Conservation (phyloP, 805 yeast species). For the Candida fluviatilis region DNA sequence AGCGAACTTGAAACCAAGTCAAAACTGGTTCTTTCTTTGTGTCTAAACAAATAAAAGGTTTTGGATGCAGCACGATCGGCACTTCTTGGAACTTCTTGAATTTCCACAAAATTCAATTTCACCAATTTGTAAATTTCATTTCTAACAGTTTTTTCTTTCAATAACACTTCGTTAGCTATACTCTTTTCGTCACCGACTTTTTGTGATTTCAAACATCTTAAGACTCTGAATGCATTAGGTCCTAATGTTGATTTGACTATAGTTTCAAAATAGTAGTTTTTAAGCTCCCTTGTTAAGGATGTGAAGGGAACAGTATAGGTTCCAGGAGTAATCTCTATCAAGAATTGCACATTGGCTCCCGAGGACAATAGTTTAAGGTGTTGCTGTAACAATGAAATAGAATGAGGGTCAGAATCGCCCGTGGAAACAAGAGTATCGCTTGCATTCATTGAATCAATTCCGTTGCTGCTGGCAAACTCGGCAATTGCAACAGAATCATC, state of each 20-base stretch:
- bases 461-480: not conserved
- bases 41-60: constrained; percentile 78
- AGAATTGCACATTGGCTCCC: constrained; percentile 51
- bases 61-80: constrained; percentile 89
- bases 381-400: constrained; percentile 41
- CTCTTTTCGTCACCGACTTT: constrained; percentile 82
- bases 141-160: constrained; percentile 75
- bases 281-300: constrained; percentile 42
- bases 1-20: constrained; percentile 37
- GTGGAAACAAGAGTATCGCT: constrained; percentile 9
- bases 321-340: constrained; percentile 55
- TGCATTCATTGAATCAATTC: not conserved
- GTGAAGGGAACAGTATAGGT: constrained; percentile 60
- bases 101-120: constrained; percentile 68
- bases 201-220: constrained; percentile 69
- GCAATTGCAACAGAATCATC: constrained; percentile 18
- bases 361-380: constrained; percentile 68
- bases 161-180: constrained; percentile 67
- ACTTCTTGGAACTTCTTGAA: constrained; percentile 92
- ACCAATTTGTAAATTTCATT: constrained; percentile 64
- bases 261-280: constrained; percentile 51
- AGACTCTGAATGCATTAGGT: constrained; percentile 60
- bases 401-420: constrained; percentile 23
- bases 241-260: constrained; percentile 61
- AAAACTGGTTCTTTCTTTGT: constrained; percentile 38